phyloP scores from a whole-genome alignment of 768 basidiomycete species.

The Multifurca ochricompacta region DNA sequence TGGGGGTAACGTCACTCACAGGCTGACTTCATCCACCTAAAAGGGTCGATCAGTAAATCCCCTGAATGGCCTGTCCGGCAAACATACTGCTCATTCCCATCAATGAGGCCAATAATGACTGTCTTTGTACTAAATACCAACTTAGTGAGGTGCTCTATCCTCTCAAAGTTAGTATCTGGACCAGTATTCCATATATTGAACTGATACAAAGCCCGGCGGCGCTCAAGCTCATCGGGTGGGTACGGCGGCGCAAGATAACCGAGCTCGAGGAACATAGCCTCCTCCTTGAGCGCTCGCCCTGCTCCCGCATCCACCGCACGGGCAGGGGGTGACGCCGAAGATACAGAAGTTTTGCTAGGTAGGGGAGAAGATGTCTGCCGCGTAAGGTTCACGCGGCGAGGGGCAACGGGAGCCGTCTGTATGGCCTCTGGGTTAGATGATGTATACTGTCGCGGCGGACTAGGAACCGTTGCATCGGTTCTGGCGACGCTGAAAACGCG shows the following conservation, averaged over 20 bases:
- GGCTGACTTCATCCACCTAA: slow-evolving; percentile 85
- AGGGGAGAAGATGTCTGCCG: slow-evolving; percentile 61
- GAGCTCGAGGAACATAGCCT: slow-evolving; percentile 53
- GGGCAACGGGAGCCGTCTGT: slow-evolving; percentile 40
- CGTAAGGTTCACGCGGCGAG: slow-evolving; percentile 46
- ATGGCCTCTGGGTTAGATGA: slow-evolving; percentile 27
- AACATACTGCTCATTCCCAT: slow-evolving; percentile 73
- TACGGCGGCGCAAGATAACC: slow-evolving; percentile 74
- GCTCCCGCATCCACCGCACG: slow-evolving; percentile 27
- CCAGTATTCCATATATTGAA: slow-evolving; percentile 89
- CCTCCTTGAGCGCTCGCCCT: slow-evolving; percentile 54
- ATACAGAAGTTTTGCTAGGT: slow-evolving; percentile 28
- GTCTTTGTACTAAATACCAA: slow-evolving; percentile 88
- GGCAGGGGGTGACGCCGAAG: slow-evolving; percentile 21
- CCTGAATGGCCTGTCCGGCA: neutral
- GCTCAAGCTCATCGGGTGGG: slow-evolving; percentile 77
- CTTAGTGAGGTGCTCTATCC: slow-evolving; percentile 88
- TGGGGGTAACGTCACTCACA: slow-evolving; percentile 38
- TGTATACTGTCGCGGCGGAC: slow-evolving; percentile 22
- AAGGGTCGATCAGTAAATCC: slow-evolving; percentile 11
- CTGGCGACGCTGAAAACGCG: slow-evolving; percentile 3
- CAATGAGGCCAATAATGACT: slow-evolving; percentile 76
- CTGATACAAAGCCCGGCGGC: slow-evolving; percentile 81
- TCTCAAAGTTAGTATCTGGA: slow-evolving; percentile 84
- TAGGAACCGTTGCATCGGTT: neutral